Evolutionary conservation across 176 grass and related monocot species (phyloP).

Genomic region (maize (Zea mays)): DNA sequence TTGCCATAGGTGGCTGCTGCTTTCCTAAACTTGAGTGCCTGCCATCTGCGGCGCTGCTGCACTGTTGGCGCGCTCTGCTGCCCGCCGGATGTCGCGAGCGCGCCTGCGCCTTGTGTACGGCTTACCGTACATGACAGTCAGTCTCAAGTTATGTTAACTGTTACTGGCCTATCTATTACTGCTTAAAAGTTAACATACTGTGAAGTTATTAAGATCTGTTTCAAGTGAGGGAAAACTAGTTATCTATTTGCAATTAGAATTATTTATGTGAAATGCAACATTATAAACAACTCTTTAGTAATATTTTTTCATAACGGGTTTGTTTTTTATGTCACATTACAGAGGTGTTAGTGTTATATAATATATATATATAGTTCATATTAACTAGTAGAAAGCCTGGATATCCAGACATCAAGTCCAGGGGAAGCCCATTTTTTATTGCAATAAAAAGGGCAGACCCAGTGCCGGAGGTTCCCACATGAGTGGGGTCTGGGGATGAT

Average conservation of each 20-base stretch:
- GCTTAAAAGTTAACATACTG: neutral
- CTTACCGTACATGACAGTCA: too few species aligned
- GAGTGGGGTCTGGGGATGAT: too few species aligned
- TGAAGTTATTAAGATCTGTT: neutral
- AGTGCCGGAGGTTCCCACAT: too few species aligned
- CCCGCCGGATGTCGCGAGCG: too few species aligned
- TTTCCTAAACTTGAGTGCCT: too few species aligned
- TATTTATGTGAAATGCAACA: neutral
- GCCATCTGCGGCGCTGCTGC: too few species aligned
- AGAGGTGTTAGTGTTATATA: constrained; percentile 3
- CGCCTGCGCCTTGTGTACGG: too few species aligned
- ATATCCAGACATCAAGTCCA: constrained; percentile 10
- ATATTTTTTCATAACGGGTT: neutral
- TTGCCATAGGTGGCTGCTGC: too few species aligned
- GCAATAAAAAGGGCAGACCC: too few species aligned
- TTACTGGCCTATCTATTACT: neutral
- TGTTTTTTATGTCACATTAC: neutral
- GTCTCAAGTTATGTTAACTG: constrained; percentile 5
- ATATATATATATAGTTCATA: constrained; percentile 9
- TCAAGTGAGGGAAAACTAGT: constrained; percentile 5
- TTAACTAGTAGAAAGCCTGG: neutral
- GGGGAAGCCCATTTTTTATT: neutral
- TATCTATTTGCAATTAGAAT: neutral
- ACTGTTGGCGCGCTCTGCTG: too few species aligned
- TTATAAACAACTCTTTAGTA: neutral